phyloP scores from a whole-genome alignment of 495 filamentous ascomycete genomes.

The Cairneyella variabilis region DNA sequence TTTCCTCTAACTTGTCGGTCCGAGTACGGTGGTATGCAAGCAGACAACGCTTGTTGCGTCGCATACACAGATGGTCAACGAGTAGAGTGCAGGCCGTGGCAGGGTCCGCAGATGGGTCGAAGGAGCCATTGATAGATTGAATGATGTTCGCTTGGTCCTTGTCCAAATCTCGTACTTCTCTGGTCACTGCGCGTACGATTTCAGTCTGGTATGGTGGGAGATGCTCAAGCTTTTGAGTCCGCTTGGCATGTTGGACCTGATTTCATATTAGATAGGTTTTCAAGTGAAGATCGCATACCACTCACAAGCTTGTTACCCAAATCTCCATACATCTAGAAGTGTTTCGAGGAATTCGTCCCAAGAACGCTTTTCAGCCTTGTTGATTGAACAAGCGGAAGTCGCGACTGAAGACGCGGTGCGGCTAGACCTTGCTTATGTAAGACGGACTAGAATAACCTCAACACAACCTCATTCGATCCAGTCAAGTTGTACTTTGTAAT shows the following conservation, averaged over 20 bases:
- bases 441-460: too few species aligned
- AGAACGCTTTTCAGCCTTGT: neutral
- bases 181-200: constrained; percentile 78
- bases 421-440: too few species aligned
- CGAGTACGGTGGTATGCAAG: constrained; percentile 91
- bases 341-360: neutral
- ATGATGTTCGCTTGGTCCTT: constrained; percentile 80
- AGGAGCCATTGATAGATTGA: constrained; percentile 74
- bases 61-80: constrained; percentile 91
- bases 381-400: neutral
- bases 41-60: constrained; percentile 92
- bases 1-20: constrained; percentile 86
- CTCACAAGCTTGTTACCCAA: constrained; percentile 78
- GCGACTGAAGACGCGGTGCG: neutral
- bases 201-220: constrained; percentile 94
- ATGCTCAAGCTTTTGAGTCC: constrained; percentile 81
- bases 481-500: too few species aligned
- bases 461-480: too few species aligned
- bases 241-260: constrained; percentile 95
- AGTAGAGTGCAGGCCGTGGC: constrained; percentile 83
- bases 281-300: neutral
- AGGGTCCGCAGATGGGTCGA: constrained; percentile 81
- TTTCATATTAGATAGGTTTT: neutral
- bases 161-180: constrained; percentile 93
- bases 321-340: constrained; percentile 77